Evolutionary conservation across 345 rosid species (phyloP), one percentile per base, ranked within the genome.

Genomic region (Eucalyptus shirleyi): DNA sequence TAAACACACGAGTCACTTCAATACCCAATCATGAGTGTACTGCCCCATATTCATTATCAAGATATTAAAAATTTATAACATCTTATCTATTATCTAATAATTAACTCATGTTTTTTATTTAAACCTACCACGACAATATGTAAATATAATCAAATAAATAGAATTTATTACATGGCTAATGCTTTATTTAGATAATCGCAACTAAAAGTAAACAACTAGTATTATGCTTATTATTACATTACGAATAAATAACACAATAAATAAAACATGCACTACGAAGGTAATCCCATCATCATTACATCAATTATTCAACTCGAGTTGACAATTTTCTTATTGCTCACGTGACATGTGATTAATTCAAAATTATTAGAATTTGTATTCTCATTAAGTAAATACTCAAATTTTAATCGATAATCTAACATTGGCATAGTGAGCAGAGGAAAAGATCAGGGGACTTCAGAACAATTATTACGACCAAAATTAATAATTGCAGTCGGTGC

Each of bases 261-360:
- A 69, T 18, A 16, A 69, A 37, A 34, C 18, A 30, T 15, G 77
- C 17, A 65, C 34, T 9, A 10, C 19, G 5, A 3, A 19, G 45
- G 28, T 77, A 37, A 19, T 3, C 24, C 23, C 26, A 9, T 69
- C 21, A 18, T 9, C 6, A 69, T 5, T 9, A 18, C 26, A 1
- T 34, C 7, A 3, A 69, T 72, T 19, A 0, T 72, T 72, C 26
- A 34, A 3, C 82, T 72, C 3, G 11, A 32, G 1, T 17, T 3
- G 37, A 32, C 19, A 72, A 34, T 21, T 72, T 72, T 18, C 82
- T 34, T 3, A 19, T 34, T 1, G 0, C 26, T 72, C 82, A 3
- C 4, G 0, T 0, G 4, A 72, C 26, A 72, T 2, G 26, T 5
- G 44, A 21, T 11, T 19, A 37, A 37, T 24, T 77, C 47, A 1